A percentile compares a stretch with the other conserved stretches of the same genome.
phyloP scores from a whole-genome alignment of 345 rosid species.

The Cardamine chenopodiifolia region DNA sequence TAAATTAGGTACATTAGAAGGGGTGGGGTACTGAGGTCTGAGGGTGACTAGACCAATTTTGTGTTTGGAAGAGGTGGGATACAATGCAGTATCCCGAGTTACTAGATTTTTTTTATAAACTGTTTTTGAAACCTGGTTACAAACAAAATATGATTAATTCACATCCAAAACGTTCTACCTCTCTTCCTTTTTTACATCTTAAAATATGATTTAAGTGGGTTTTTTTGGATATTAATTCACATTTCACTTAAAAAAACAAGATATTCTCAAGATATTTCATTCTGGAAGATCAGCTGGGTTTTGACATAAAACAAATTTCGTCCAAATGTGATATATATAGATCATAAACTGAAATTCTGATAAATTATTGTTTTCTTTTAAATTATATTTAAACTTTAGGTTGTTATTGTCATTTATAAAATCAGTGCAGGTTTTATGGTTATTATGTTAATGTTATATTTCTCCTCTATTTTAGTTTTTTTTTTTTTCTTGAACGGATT shows the following conservation, averaged over 20 bases:
- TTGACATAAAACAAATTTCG: too few relatives aligned
- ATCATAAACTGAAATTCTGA: not conserved
- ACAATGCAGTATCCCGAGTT: not conserved
- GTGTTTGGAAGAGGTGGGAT: not conserved
- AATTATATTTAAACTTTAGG: not conserved
- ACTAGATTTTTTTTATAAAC: not conserved
- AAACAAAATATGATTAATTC: constrained; percentile 2
- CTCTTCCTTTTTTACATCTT: not conserved
- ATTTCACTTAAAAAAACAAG: too few relatives aligned
- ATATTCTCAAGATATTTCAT: too few relatives aligned
- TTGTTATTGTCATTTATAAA: not conserved
- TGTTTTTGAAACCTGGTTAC: not conserved
- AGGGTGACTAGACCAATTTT: not conserved
- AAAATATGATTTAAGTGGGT: too few relatives aligned
- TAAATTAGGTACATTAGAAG: not conserved
- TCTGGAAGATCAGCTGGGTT: too few relatives aligned
- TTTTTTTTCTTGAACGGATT: not conserved
- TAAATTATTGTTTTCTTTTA: not conserved
- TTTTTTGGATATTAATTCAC: too few relatives aligned
- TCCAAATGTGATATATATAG: too few relatives aligned
- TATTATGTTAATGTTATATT: not conserved
- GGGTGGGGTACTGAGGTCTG: not conserved
- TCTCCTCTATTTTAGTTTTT: not conserved
- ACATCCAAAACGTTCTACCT: not conserved
- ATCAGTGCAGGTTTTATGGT: not conserved